These are phyloP conservation scores for Cercospora zeina DNA, from an alignment of 2,329 filamentous ascomycete species.

Conservation along the genomic window DNA sequence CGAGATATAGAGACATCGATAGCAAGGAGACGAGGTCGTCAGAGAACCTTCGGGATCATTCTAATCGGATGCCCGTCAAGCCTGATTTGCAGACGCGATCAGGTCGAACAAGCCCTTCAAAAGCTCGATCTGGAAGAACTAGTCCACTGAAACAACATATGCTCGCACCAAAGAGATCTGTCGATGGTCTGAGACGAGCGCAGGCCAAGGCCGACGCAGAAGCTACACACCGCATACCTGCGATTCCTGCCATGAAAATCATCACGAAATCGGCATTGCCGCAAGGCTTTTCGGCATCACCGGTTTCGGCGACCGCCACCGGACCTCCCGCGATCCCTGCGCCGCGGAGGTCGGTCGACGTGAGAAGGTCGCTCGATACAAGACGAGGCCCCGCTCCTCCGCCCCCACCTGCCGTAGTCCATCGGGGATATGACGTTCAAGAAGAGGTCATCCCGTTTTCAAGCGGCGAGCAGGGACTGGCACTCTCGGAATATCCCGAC, in stretches of 20 bases:
- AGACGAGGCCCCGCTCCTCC: constrained; percentile 31
- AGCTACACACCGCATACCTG: constrained; percentile 25
- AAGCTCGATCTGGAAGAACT: constrained; percentile 32
- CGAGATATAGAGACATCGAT: constrained; percentile 29
- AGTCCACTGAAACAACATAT: constrained; percentile 37
- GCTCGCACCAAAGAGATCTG: constrained; percentile 28
- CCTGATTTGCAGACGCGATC: constrained; percentile 38
- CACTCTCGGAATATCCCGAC: constrained; percentile 69
- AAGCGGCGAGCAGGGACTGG: constrained; percentile 24
- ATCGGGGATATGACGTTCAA: constrained; percentile 43
- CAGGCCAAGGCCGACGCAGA: constrained; percentile 15
- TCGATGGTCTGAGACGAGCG: constrained; percentile 29
- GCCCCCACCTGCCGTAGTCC: constrained; percentile 44
- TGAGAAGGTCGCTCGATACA: constrained; percentile 35
- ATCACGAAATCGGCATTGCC: constrained; percentile 31
- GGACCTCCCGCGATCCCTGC: constrained; percentile 40
- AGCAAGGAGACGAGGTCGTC: constrained; percentile 14
- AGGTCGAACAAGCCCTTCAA: constrained; percentile 36
- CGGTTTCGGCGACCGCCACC: constrained; percentile 20
- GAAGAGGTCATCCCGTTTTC: constrained; percentile 42
- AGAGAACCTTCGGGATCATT: constrained; percentile 34
- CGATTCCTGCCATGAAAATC: constrained; percentile 35
- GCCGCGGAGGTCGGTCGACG: constrained; percentile 38
- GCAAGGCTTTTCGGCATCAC: constrained; percentile 32
- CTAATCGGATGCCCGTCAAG: constrained; percentile 38